Percentiles rank a stretch among this genome's conserved stretches.
Conservation (phyloP, 208 protist species). For the Wallacemonas sp. region DNA sequence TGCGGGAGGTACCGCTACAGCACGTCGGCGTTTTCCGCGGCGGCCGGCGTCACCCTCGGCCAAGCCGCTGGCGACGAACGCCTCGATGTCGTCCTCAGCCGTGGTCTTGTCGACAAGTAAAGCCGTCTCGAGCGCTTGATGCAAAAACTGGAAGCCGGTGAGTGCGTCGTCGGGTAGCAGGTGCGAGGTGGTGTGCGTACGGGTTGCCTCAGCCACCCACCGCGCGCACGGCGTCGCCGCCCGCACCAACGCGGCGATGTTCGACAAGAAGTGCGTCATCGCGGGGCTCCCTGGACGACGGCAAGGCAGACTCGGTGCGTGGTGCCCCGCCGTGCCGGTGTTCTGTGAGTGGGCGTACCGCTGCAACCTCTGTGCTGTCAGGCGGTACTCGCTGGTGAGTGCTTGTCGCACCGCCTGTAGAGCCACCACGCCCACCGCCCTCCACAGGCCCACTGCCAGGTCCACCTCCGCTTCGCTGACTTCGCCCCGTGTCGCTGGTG, state of each 20-base stretch:
- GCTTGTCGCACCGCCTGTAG: conserved; percentile 34
- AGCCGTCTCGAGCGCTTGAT: conserved; percentile 9
- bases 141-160: conserved; percentile 10
- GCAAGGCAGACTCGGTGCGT: conserved; percentile 1
- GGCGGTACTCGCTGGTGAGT: conserved; percentile 40
- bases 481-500: too few species aligned
- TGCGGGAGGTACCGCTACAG: neutral
- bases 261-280: conserved; percentile 5
- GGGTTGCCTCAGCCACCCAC: neutral
- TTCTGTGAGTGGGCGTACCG: conserved; percentile 4
- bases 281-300: conserved; percentile 5
- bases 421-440: conserved; percentile 48
- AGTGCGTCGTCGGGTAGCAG: neutral
- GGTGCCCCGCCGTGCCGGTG: conserved; percentile 2
- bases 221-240: neutral
- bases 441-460: conserved; percentile 26
- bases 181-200: neutral
- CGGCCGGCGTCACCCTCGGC: neutral
- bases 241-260: conserved; percentile 4
- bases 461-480: neutral
- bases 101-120: conserved; percentile 2
- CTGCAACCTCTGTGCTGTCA: conserved; percentile 30
- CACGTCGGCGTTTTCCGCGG: neutral
- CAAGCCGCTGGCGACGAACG: neutral
- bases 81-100: neutral